Conservation (phyloP, 1,284 basidiomycete genomes). For the Limonomyces culmigenus region DNA sequence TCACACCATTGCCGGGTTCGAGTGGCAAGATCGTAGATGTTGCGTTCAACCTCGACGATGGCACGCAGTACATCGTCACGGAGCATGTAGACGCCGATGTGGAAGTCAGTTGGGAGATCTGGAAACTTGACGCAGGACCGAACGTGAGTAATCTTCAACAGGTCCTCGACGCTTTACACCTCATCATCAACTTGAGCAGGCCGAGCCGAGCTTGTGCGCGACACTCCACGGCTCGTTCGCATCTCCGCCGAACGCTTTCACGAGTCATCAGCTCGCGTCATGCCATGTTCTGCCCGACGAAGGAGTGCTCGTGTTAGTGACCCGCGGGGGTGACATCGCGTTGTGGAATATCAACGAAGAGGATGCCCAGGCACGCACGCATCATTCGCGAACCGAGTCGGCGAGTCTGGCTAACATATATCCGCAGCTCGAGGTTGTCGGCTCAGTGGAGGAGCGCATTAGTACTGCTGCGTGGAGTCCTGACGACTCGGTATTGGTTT, state of each 20-base stretch:
- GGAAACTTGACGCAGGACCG: constrained; percentile 22
- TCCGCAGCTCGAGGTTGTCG: constrained; percentile 56
- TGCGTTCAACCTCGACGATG: constrained; percentile 55
- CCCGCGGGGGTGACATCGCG: constrained; percentile 66
- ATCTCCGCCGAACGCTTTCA: constrained; percentile 11
- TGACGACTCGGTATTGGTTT: constrained; percentile 71
- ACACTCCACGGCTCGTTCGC: too few relatives aligned
- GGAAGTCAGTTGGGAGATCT: constrained; percentile 42
- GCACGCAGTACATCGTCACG: constrained; percentile 39
- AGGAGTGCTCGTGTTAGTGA: constrained; percentile 42
- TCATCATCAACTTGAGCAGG: constrained; percentile 20
- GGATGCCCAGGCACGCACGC: constrained; percentile 20
- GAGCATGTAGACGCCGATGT: constrained; percentile 32
- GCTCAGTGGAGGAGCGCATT: constrained; percentile 77
- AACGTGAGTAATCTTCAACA: constrained; percentile 6
- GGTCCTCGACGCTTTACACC: constrained; percentile 8
- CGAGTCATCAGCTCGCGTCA: constrained; percentile 29
- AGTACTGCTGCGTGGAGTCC: constrained; percentile 79
- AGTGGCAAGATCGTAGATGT: constrained; percentile 28
- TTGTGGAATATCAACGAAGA: constrained; percentile 42
- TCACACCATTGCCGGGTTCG: constrained; percentile 10
- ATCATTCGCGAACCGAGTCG: not conserved
- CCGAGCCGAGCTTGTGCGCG: too few relatives aligned
- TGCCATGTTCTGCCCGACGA: constrained; percentile 54
- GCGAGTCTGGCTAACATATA: constrained; percentile 1